Base-by-base conservation (phyloP, 192 early-diverging fungal genomes). In the Podila epigama region DNA sequence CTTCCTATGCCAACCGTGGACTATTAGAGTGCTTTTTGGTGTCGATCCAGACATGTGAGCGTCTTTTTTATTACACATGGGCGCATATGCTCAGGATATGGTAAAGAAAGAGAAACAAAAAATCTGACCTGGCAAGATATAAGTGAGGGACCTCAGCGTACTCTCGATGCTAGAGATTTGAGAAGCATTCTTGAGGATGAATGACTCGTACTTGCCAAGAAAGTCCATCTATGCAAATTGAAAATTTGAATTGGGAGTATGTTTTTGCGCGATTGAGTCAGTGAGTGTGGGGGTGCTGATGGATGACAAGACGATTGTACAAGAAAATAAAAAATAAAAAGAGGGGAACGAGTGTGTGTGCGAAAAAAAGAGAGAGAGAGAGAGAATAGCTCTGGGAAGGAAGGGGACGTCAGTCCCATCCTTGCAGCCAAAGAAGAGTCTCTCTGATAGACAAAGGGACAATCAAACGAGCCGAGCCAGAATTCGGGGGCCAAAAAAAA, bases 131-230 rank as follows among this genome's bases (percentile, higher is more conserved):
- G 95, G 95, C 20, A 98, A 68, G 34, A 98, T 86, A 61, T 98
- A 98, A 13, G 95, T 94, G 33, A 97, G 85, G 34, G 92, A 92
- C 6, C 95, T 88, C 15, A 96, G 82, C 8, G 91, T 87, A 77
- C 90, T 92, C 78, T 98, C 97, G 51, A 98, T 90, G 37, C 89
- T 90, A 44, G 88, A 91, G 59, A 98, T 89, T 75, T 95, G 91
- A 22, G 94, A 86, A 2, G 95, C 95, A 83, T 97, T 96, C 70
- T 91, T 87, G 68, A 94, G 82, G 40, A 97, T 86, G 75, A 95
- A 94, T 35, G 87, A 69, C 39, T 94, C 90, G 83, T 97, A 97
- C 59, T 86, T 89, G 62, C 88, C 70, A n/a, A 92, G 55, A 50
- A 89, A 72, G 60, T 83, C 78, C 86, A 88, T 85, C 40, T 39